Evolutionary conservation across 768 basidiomycete genomes (phyloP), one percentile per base, ranked within the genome.

Genomic region (Coprinopsis cinerea): DNA sequence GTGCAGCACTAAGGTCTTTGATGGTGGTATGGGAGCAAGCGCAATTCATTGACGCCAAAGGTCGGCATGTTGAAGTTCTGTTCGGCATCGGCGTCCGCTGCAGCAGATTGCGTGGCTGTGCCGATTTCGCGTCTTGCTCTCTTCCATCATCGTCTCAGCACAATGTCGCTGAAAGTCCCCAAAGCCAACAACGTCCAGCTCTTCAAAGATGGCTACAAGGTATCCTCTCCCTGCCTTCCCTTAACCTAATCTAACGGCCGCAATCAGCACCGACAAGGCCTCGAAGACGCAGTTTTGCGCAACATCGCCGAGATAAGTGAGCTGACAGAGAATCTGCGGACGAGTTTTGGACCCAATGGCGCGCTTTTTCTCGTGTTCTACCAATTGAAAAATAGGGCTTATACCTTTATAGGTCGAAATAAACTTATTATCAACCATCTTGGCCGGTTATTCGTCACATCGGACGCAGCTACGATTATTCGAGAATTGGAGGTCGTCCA

Each of bases 201-300:
- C 34, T 98, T 99, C 78, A 97, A 97, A 67, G 91, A 96, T 26
- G 95, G 95, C 22, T 93, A 92, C 79, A 96, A 95, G 78, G 92
- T 88, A 54, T 13, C 23, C 30, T 34, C 2, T n/a, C 7, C 27
- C 9, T 36, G 10, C 2, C 47, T 11, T 25, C 17, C 20, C 15
- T 34, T 45, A 18, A 20, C 34, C 45, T 51, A 52, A 17, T 54
- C 44, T 52, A 14, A 35, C 15, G 34, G 13, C 32, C 40, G 52
- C 39, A 47, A 47, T 28, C 45, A 64, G 85, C 83, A 92, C 62
- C 70, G 92, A 30, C 80, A 84, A 68, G 95, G 95, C 1, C 74
- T 99, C 51, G 95, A 99, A 64, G 95, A 99, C 61, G 93, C 95
- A n/a, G 87, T 98, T 27, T 74, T 99, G 56, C 81, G 95, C 55